Evolutionary conservation across 1,284 basidiomycete genomes (phyloP).

Genomic region (Mycosarcoma maydis): DNA sequence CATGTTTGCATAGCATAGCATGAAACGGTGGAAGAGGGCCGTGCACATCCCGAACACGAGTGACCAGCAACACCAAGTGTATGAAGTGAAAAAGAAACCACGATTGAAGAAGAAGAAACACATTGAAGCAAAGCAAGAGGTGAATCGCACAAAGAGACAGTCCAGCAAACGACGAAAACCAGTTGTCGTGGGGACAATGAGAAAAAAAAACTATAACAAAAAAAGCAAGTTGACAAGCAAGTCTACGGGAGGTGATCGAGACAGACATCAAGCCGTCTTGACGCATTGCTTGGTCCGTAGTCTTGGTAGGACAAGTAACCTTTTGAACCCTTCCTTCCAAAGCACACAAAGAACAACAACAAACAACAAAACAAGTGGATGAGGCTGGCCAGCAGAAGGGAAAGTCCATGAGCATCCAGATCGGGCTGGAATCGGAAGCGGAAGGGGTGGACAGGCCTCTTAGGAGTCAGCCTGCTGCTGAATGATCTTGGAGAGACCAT

Average conservation of each 20-base stretch:
- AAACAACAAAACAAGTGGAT: conserved; percentile 4
- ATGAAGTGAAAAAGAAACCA: conserved; percentile 3
- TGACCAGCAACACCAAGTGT: conserved; percentile 12
- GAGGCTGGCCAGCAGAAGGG: conserved; percentile 23
- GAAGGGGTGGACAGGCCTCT: neutral
- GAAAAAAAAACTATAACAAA: conserved; percentile 8
- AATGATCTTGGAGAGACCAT: conserved; percentile 61
- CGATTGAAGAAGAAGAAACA: neutral
- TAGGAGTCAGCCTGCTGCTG: conserved; percentile 38
- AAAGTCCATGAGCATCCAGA: conserved; percentile 28
- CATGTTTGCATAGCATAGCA: no score
- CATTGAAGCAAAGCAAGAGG: neutral
- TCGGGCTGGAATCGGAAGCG: neutral
- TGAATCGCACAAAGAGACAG: conserved; percentile 6
- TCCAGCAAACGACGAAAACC: conserved; percentile 36
- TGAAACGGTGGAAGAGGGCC: neutral
- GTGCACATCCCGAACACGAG: conserved; percentile 5
- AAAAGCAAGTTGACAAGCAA: conserved; percentile 4
- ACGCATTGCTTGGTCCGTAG: neutral
- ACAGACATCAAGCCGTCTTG: conserved; percentile 25
- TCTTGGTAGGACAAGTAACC: conserved; percentile 1
- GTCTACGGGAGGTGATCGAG: conserved; percentile 1
- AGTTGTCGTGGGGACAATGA: conserved; percentile 36
- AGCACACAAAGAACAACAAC: conserved; percentile 1
- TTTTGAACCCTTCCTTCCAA: conserved; percentile 23